Evolutionary conservation across 345 rosid genomes (phyloP), one percentile per base, ranked within the genome.

Genomic region (Arabidopsis arenosa): DNA sequence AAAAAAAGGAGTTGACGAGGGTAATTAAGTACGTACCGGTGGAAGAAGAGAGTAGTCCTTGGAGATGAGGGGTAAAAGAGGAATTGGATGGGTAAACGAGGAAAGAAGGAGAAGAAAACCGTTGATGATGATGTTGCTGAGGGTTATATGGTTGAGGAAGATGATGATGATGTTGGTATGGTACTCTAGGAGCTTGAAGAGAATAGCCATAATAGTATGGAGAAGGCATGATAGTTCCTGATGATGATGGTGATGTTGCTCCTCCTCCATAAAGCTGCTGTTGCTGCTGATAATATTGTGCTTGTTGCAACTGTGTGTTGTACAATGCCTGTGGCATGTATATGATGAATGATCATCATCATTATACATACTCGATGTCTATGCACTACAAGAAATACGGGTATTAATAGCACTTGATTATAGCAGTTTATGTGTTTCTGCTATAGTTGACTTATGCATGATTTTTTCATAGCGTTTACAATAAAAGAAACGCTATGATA

Each of bases 161-260:
- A 32, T 80, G 54, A 1, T n/a, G n/a, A n/a, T 55, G 86, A 44
- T 78, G 67, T 68, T 76, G 72, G 74, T 83, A 75, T 56, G 85
- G 68, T 67, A 88, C 86, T 76, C 87, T 80, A 63, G 87, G 83
- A 54, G 89, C 82, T 79, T 86, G 92, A 80, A 86, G 66, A 10
- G 93, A 82, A 58, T 88, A 90, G 12, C 94, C 89, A 51, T 84
- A 90, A 73, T 85, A 93, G 71, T 82, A 79, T 43, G 82, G 79
- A 60, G 81, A 85, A 4, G 93, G 87, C 79, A 84, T 76, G 28
- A 83, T 41, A 2, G 86, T 64, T 73, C 88, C 52, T 62, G 80
- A 62, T 68, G 79, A 76, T 74, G 86, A 69, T 47, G 78, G 60
- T 79, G 82, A 62, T 54, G 79, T 47, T 67, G 74, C 74, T 32